A percentile compares a stretch with the other conserved stretches of the same genome.
These are phyloP conservation scores for Paramecium caudatum DNA, from an alignment of 73 alveolate species.

Conservation along the genomic window DNA sequence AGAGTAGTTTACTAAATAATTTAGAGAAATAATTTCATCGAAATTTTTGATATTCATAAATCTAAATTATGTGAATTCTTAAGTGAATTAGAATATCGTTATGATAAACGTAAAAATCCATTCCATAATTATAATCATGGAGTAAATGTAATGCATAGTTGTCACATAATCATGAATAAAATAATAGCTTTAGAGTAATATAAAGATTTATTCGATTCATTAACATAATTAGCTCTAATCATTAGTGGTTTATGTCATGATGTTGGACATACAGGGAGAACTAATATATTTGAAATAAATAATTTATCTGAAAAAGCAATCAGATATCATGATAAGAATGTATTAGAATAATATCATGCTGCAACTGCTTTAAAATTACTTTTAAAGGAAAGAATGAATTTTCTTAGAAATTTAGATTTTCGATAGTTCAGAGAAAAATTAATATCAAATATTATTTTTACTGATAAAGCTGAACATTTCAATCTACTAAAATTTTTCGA, in stretches of 20 bases:
- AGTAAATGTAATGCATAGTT: slow-evolving; percentile 78
- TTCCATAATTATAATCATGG: slow-evolving; percentile 80
- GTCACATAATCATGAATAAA: slow-evolving; percentile 62
- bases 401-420: slow-evolving; percentile 77
- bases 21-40: slow-evolving; percentile 46
- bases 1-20: slow-evolving; percentile 61
- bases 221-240: background rate
- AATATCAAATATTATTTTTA: slow-evolving; percentile 87
- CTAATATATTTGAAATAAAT: slow-evolving; percentile 83
- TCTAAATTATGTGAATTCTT: slow-evolving; percentile 63
- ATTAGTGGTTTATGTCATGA: slow-evolving; percentile 86
- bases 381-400: slow-evolving; percentile 76
- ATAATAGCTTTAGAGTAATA: slow-evolving; percentile 16
- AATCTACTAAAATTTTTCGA: slow-evolving; percentile 65
- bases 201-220: background rate
- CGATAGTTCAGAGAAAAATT: slow-evolving; percentile 86
- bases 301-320: slow-evolving; percentile 83
- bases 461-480: slow-evolving; percentile 93
- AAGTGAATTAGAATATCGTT: slow-evolving; percentile 65
- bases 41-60: slow-evolving; percentile 16
- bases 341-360: slow-evolving; percentile 91
- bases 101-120: slow-evolving; percentile 77
- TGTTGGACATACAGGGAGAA: slow-evolving; percentile 91
- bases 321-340: slow-evolving; percentile 88
- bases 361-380: slow-evolving; percentile 83